Evolutionary conservation across 1,139 yeast genomes (phyloP), one percentile per base, ranked within the genome.

Genomic region (Yamadazyma spencermartinsiae): DNA sequence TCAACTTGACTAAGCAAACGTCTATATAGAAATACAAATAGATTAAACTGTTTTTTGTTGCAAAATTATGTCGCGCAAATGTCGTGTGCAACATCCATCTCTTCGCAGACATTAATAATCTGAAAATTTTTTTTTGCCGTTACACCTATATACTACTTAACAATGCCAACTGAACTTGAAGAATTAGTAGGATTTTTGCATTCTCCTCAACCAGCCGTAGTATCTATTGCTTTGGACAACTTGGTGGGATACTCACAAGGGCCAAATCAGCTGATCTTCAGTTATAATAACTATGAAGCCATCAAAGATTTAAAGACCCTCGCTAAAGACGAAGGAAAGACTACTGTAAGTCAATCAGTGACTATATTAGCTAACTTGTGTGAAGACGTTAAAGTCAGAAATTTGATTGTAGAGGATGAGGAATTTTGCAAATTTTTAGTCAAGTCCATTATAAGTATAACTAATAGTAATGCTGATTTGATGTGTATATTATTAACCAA

Each of bases 401-500:
- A 74, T 37, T 54, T 81, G 45, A 72, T 90, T 15, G 86, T 80
- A 6, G 74, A 79, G 28, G 96, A 90, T 57, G 67, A 60, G 16
- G 68, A 68, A 5, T 86, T 81, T 57, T 52, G 88, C 40, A 69
- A 74, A 45, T 78, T 58, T 53, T 61, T 87, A 43, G 69, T 79
- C 17, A 65, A 69, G 43, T 67, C 76, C 41, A 76, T 87, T 34
- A 60, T 78, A 43, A 79, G 78, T 45, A 58, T 79, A 24, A 68
- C 69, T 6, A 84, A 86, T 52, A 57, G 75, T 29, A 81, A 82
- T 58, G 87, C 95, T 9, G 97, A 88, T 53, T 72, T 89, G 46
- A 84, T 82, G 76, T 80, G 94, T 56, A 90, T 92, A 48, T 67
- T 92, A 44, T 72, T 92, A 49, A 80, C 96, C 28, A 92, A 92